Evolutionary conservation across 805 yeast genomes (phyloP).

Genomic region (Pichia pseudocactophila): DNA sequence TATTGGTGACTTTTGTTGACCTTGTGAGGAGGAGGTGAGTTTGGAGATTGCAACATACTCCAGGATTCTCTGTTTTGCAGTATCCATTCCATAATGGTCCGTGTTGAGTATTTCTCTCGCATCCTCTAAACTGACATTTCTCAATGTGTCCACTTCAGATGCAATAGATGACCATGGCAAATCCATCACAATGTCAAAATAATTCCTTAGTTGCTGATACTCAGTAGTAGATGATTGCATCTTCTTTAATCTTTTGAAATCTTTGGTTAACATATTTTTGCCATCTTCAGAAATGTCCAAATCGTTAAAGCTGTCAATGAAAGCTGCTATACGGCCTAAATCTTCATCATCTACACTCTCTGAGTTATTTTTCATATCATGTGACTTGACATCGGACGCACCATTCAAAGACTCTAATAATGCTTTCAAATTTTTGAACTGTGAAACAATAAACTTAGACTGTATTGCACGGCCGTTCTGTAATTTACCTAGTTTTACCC

Average conservation of each 20-base stretch:
- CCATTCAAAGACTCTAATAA: conserved; percentile 2
- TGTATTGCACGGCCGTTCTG: conserved; percentile 18
- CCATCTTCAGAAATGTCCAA: conserved; percentile 35
- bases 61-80: conserved; percentile 64
- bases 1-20: conserved; percentile 51
- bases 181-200: conserved; percentile 56
- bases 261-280: conserved; percentile 33
- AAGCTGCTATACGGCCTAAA: conserved; percentile 21
- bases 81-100: conserved; percentile 73
- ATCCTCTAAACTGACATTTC: conserved; percentile 39
- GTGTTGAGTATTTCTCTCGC: conserved; percentile 53
- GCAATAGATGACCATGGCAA: conserved; percentile 43
- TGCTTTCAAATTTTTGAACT: conserved; percentile 20
- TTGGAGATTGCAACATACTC: conserved; percentile 77
- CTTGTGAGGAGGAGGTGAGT: conserved; percentile 28
- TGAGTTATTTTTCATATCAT: not conserved
- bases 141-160: conserved; percentile 18
- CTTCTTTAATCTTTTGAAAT: conserved; percentile 44
- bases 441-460: conserved; percentile 23
- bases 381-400: not conserved
- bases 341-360: conserved; percentile 30
- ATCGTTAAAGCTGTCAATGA: conserved; percentile 24
- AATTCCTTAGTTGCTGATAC: conserved; percentile 54
- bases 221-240: conserved; percentile 54
- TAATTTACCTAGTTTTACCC: conserved; percentile 24